A percentile compares a stretch with the other conserved stretches of the same genome.
phyloP scores from a whole-genome alignment of 129 eudicot genomes.

The Deinandra increscens region DNA sequence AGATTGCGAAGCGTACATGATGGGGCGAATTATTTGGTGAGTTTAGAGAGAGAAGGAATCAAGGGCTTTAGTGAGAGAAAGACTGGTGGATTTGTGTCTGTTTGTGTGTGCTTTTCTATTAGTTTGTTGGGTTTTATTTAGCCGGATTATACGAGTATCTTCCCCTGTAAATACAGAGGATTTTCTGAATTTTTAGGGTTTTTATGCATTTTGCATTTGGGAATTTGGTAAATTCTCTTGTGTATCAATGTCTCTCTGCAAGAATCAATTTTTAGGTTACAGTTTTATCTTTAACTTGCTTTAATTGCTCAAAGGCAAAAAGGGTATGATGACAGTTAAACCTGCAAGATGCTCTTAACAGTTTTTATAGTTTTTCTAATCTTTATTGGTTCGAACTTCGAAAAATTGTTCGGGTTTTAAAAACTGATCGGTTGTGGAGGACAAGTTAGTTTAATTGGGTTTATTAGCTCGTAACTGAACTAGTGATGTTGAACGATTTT shows the following conservation, averaged over 20 bases:
- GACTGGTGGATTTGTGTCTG: constrained; percentile 19
- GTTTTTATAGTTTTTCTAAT: not conserved
- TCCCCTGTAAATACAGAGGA: not conserved
- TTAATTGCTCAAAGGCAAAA: not conserved
- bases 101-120: constrained; percentile 9
- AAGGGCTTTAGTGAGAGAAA: constrained; percentile 38
- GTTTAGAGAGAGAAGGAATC: constrained; percentile 20
- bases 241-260: no score
- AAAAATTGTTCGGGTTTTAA: not conserved
- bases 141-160: constrained; percentile 13
- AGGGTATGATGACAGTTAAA: not conserved
- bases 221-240: no score
- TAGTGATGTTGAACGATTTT: no score
- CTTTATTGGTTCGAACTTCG: not conserved
- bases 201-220: no score
- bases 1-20: constrained; percentile 16
- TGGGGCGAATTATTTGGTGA: constrained; percentile 11
- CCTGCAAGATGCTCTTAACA: not conserved
- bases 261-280: not conserved
- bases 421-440: no score
- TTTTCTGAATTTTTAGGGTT: constrained; percentile 10
- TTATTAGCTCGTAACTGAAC: not conserved
- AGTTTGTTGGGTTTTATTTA: constrained; percentile 15
- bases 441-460: no score
- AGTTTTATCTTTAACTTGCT: not conserved